Percentiles rank a stretch among this genome's conserved stretches.
These are phyloP conservation scores for Venturia pyrina DNA, from an alignment of 2,329 filamentous ascomycete species.

Conservation along the genomic window DNA sequence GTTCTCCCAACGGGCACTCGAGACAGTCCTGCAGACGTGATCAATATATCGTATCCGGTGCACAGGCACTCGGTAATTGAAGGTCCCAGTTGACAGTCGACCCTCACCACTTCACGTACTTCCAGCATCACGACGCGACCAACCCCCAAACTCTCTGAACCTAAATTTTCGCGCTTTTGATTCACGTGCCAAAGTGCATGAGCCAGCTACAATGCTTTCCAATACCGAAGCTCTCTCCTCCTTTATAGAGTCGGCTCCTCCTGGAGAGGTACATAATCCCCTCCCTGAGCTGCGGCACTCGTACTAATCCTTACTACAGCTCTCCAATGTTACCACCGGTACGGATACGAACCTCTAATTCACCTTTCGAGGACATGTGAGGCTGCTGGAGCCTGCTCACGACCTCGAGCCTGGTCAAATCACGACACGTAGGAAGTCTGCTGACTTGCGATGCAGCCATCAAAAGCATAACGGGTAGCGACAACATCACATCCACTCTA, in stretches of 20 bases:
- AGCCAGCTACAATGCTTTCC: background rate
- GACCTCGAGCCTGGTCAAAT: background rate
- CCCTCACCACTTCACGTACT: too few species aligned
- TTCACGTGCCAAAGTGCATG: background rate
- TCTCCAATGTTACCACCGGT: constrained; percentile 83
- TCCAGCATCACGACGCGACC: background rate
- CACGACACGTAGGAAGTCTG: background rate
- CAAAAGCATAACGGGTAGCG: constrained; percentile 68
- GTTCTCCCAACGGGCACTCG: too few species aligned
- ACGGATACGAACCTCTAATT: constrained; percentile 23
- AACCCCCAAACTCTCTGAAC: background rate
- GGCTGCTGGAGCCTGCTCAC: background rate
- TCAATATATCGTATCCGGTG: too few species aligned
- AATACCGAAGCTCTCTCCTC: constrained; percentile 44
- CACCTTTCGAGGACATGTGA: background rate
- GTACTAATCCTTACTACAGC: constrained; percentile 40
- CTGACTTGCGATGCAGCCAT: constrained; percentile 53
- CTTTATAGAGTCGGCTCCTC: constrained; percentile 88
- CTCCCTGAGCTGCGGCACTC: constrained; percentile 14
- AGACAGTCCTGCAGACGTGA: too few species aligned
- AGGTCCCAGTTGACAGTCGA: too few species aligned
- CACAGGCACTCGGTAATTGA: too few species aligned
- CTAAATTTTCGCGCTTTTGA: background rate
- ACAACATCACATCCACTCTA: constrained; percentile 60
- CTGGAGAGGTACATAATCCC: constrained; percentile 68